Evolutionary conservation across 2,329 filamentous ascomycete genomes (phyloP), one percentile per base, ranked within the genome.

Genomic region (Cladosporium phlei): DNA sequence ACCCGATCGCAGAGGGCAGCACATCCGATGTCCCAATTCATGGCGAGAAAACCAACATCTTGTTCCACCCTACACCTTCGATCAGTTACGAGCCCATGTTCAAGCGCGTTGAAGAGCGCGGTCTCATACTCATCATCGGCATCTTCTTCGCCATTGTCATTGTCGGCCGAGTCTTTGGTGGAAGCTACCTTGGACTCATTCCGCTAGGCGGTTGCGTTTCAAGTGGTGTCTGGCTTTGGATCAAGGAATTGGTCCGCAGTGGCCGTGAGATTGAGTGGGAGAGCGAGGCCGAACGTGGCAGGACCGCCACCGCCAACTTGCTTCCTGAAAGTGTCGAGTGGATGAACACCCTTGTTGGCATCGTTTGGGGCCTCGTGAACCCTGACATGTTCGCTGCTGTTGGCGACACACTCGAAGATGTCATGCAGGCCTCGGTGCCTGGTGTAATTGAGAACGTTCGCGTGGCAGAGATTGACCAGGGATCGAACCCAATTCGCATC

Each of bases 361-460:
- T 95, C 32, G 76, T 93, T 33, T 98, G 93, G 93, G 86, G 88
- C 1, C 72, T 97, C 3, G 83, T 96, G 53, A 94, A 97, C 60
- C 91, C 93, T 0, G 91, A 97, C 33, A 94, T 97, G 86, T 93
- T 98, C 65, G 74, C 80, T n/a, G 80, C 80, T 5, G 79, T 96
- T 7, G 90, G 90, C n/a, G 93, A 97, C 62, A 96, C 87, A 10
- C 78, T 93, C 5, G 87, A 93, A 68, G 91, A 97, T 64, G 86
- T 97, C 55, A 97, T 97, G 91, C 89, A 94, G 64, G 91, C 90
- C 16, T 95, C 88, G 0, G 86, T 96, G 0, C 93, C 93, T 0
- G 82, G 85, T 2, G 72, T 97, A 29, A 89, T 98, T 54, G 90
- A 97, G 65, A 93, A 95, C 55, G 89, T 98, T 35, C 86, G 91